A percentile compares a stretch with the other conserved stretches of the same genome.
Conservation (phyloP, 2,329 filamentous ascomycete species). For the Colletotrichum falcatum region DNA sequence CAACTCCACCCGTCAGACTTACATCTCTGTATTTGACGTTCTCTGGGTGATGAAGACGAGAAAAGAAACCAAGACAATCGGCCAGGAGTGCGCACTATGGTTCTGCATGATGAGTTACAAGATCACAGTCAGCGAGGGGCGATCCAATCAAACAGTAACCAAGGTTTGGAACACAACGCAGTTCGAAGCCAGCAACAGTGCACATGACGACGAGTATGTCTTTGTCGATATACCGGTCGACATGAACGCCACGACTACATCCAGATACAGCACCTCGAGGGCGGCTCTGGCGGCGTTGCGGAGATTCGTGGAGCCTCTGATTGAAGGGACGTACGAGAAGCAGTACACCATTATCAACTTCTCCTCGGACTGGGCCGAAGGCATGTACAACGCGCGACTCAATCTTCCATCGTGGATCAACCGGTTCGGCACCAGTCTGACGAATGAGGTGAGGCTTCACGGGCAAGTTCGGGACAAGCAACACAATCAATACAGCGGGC, state of each 20-base stretch:
- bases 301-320: conserved; percentile 49
- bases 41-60: conserved; percentile 47
- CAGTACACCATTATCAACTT: conserved; percentile 47
- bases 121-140: conserved; percentile 47
- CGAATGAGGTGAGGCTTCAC: conserved; percentile 51
- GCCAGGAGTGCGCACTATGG: conserved; percentile 52
- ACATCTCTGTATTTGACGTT: conserved; percentile 53
- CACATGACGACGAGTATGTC: conserved; percentile 47
- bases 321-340: conserved; percentile 49
- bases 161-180: conserved; percentile 48
- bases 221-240: conserved; percentile 48
- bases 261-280: conserved; percentile 49
- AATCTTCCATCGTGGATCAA: conserved; percentile 50
- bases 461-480: conserved; percentile 43
- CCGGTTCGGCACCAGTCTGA: conserved; percentile 51
- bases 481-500: conserved; percentile 46
- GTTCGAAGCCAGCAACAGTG: conserved; percentile 45
- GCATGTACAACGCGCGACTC: conserved; percentile 50
- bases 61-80: conserved; percentile 42
- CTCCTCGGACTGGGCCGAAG: conserved; percentile 54
- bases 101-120: conserved; percentile 52
- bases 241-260: conserved; percentile 45
- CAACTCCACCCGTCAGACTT: conserved; percentile 44
- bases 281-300: conserved; percentile 48
- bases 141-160: conserved; percentile 44